Conservation (phyloP, 2,329 filamentous ascomycete species). For the Exophiala phaeomuriformis region DNA sequence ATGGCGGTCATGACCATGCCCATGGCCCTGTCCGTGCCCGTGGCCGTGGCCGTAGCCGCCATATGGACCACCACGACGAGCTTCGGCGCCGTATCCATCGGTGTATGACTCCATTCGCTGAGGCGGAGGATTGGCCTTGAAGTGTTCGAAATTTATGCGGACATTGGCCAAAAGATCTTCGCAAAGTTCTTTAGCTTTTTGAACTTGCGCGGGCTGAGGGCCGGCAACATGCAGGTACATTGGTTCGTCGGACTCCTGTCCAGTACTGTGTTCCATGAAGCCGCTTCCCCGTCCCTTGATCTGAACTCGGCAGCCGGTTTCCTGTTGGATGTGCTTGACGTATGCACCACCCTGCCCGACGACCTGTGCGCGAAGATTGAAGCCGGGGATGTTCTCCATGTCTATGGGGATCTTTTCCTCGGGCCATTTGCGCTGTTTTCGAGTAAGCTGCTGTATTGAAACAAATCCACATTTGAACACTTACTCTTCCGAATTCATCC, state of each 20-base stretch:
- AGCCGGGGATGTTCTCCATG: slow-evolving; percentile 84
- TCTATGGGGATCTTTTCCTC: slow-evolving; percentile 89
- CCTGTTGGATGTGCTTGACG: slow-evolving; percentile 95
- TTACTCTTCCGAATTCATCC: slow-evolving; percentile 82
- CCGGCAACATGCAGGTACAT: slow-evolving; percentile 98
- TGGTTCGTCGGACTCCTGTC: slow-evolving; percentile 82
- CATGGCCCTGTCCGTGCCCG: slow-evolving; percentile 38
- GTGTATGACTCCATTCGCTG: slow-evolving; percentile 41
- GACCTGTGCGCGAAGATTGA: slow-evolving; percentile 92
- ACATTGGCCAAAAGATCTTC: slow-evolving; percentile 82
- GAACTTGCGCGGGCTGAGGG: slow-evolving; percentile 77
- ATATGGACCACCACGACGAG: slow-evolving; percentile 39
- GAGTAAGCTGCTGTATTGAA: slow-evolving; percentile 26
- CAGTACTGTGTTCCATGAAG: slow-evolving; percentile 84
- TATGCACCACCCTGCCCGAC: slow-evolving; percentile 91
- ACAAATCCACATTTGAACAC: slow-evolving; percentile 25
- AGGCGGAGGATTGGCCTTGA: slow-evolving; percentile 70
- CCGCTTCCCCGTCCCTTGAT: slow-evolving; percentile 96
- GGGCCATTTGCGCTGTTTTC: slow-evolving; percentile 84
- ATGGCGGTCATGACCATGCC: slow-evolving; percentile 45
- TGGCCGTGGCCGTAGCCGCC: slow-evolving; percentile 45
- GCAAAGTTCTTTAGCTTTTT: slow-evolving; percentile 80
- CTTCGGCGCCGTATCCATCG: slow-evolving; percentile 47
- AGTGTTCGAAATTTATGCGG: slow-evolving; percentile 79
- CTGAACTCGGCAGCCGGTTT: slow-evolving; percentile 91